These are phyloP conservation scores for Oxytropis ochrocephala DNA, from an alignment of 306 rosid genomes.

Conservation along the genomic window DNA sequence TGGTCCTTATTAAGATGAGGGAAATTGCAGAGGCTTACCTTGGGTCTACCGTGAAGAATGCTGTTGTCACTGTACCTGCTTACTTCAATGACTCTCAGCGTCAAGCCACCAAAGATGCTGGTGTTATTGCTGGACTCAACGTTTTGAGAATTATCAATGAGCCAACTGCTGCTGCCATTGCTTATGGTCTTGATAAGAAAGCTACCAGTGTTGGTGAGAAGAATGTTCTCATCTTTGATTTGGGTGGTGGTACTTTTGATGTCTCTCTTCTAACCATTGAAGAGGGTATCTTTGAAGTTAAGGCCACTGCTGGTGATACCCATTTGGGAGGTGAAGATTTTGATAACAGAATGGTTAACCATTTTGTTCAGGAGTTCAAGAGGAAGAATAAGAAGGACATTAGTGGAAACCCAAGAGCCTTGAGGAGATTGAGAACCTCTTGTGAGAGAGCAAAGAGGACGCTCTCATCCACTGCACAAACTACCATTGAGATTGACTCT, in stretches of 20 bases:
- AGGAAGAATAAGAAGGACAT: slow-evolving; percentile 73
- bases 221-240: slow-evolving; percentile 57
- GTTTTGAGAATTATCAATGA: slow-evolving; percentile 61
- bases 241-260: slow-evolving; percentile 60
- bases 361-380: slow-evolving; percentile 75
- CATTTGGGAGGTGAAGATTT: slow-evolving; percentile 90
- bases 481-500: slow-evolving; percentile 75
- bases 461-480: slow-evolving; percentile 68
- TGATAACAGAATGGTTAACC: slow-evolving; percentile 70
- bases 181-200: slow-evolving; percentile 66
- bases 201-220: slow-evolving; percentile 54
- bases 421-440: slow-evolving; percentile 59
- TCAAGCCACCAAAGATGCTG: slow-evolving; percentile 70
- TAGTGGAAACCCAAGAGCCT: slow-evolving; percentile 63
- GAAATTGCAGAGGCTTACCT: slow-evolving; percentile 86
- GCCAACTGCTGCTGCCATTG: slow-evolving; percentile 73
- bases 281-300: slow-evolving; percentile 67
- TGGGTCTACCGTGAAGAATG: slow-evolving; percentile 57
- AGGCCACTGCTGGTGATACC: slow-evolving; percentile 75
- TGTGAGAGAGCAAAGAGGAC: slow-evolving; percentile 86
- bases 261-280: slow-evolving; percentile 71
- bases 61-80: slow-evolving; percentile 77
- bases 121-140: slow-evolving; percentile 62
- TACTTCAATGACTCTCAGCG: slow-evolving; percentile 75
- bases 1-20: slow-evolving; percentile 73